phyloP scores from a whole-genome alignment of 2,329 filamentous ascomycete genomes.

The Fusarium setosum region DNA sequence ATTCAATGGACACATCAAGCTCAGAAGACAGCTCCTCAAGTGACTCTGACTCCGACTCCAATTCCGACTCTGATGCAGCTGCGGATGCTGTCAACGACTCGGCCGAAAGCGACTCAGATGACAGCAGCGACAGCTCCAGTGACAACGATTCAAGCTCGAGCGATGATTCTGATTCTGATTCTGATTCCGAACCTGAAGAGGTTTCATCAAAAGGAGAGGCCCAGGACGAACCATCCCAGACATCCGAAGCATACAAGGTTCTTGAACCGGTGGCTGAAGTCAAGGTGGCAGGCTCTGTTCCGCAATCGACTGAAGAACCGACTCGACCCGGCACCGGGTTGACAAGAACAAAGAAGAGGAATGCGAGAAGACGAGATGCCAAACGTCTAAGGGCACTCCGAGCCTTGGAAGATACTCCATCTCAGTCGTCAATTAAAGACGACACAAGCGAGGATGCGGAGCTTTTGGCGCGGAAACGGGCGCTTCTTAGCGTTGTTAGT shows the following conservation, averaged over 20 bases:
- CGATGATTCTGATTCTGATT: slow-evolving; percentile 43
- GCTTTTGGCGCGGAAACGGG: slow-evolving; percentile 54
- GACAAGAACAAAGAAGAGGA: slow-evolving; percentile 61
- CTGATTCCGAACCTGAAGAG: slow-evolving; percentile 50
- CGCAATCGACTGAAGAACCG: slow-evolving; percentile 10
- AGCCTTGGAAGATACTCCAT: slow-evolving; percentile 22
- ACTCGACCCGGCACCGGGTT: slow-evolving; percentile 52
- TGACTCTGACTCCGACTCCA: slow-evolving; percentile 16
- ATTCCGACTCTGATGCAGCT: background rate
- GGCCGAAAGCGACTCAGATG: slow-evolving; percentile 17
- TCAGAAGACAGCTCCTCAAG: slow-evolving; percentile 19
- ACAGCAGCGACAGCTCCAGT: slow-evolving; percentile 32
- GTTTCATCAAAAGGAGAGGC: slow-evolving; percentile 48
- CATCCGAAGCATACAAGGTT: background rate
- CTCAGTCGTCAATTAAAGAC: slow-evolving; percentile 25
- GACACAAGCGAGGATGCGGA: slow-evolving; percentile 37
- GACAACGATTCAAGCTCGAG: slow-evolving; percentile 36
- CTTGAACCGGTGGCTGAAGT: background rate
- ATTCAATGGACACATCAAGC: background rate
- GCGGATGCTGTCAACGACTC: slow-evolving; percentile 11
- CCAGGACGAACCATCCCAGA: background rate
- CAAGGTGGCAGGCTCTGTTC: slow-evolving; percentile 2
- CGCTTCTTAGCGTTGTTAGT: slow-evolving; percentile 49
- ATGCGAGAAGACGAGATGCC: slow-evolving; percentile 58
- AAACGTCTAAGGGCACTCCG: slow-evolving; percentile 39